Conservation (phyloP, 306 rosid genomes). For the Vachellia pachyceras region DNA sequence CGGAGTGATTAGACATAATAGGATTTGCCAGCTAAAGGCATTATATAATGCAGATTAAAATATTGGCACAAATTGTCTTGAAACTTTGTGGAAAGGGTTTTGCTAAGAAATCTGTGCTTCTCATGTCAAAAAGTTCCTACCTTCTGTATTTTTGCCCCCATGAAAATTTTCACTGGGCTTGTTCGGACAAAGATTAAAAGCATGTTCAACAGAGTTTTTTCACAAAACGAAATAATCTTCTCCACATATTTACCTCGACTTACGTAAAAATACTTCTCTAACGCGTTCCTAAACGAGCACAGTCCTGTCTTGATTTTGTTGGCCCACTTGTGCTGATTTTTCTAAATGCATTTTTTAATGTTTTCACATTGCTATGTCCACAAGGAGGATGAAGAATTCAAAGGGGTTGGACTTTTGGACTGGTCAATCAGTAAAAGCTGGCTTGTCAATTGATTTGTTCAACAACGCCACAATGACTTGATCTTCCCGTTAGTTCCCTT, state of each 20-base stretch:
- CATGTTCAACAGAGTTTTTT: too few relatives aligned
- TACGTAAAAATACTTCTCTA: too few relatives aligned
- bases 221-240: too few relatives aligned
- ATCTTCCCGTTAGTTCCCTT: background rate
- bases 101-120: slow-evolving; percentile 33
- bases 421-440: slow-evolving; percentile 27
- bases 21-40: slow-evolving; percentile 57
- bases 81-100: slow-evolving; percentile 23
- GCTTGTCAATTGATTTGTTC: slow-evolving; percentile 20
- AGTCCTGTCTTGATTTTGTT: background rate
- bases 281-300: too few relatives aligned
- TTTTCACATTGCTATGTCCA: slow-evolving; percentile 2
- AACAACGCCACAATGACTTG: slow-evolving; percentile 20
- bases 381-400: slow-evolving; percentile 37
- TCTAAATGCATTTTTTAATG: slow-evolving; percentile 5
- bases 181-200: too few relatives aligned
- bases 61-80: slow-evolving; percentile 8
- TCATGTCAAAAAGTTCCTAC: slow-evolving; percentile 46
- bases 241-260: too few relatives aligned
- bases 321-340: slow-evolving; percentile 3
- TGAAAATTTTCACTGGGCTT: slow-evolving; percentile 14
- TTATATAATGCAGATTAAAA: slow-evolving; percentile 37
- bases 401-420: slow-evolving; percentile 39
- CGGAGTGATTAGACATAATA: slow-evolving; percentile 34
- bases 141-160: background rate